Evolutionary conservation across 176 grass and related monocot genomes (phyloP), one percentile per base, ranked within the genome.

Genomic region (Olyra latifolia): DNA sequence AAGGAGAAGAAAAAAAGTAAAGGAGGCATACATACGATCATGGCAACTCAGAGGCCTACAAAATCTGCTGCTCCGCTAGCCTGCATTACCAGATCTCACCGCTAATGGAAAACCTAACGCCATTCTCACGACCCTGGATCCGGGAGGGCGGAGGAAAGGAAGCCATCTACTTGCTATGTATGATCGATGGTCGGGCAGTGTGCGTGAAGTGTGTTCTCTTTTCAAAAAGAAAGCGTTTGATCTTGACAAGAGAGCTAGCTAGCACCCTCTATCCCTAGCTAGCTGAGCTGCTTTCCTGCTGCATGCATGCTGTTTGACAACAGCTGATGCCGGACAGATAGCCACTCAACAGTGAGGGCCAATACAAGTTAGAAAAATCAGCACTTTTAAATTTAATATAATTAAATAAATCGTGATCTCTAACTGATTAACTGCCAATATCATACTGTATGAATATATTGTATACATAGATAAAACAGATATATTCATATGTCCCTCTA

Each of bases 31-130:
- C 4, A 60, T 39, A 52, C 29, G 54, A 29, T 4, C 83, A 46
- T 15, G 74, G n/a, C 74, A 42, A 54, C 42, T 29, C 55, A 15
- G 8, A 55, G 45, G 11, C 20, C 1, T 32, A 60, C 62, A 17
- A 71, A 50, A 71, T 71, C 55, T 43, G 65, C 58, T 8, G 16
- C 55, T 69, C 22, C 32, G 53, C 59, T 78, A 78, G 22, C 22
- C 29, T 78, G 30, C 69, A 70, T 43, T 4, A 2, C 32, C 32
- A 28, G 16, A 64, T 42, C 54, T 71, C 69, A 10, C 65, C 6
- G 29, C 10, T 2, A 52, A 62, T 22, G 66, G 54, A 59, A 59
- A 78, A 76, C 52, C 53, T 62, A 61, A 69, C 78, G 23, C 78
- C 66, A 42, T 48, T 50, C 20, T 30, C 28, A 19, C 10, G n/a